A percentile compares a stretch with the other conserved stretches of the same genome.
phyloP scores from a whole-genome alignment of 441 rosid genomes.

The Croton setiger region DNA sequence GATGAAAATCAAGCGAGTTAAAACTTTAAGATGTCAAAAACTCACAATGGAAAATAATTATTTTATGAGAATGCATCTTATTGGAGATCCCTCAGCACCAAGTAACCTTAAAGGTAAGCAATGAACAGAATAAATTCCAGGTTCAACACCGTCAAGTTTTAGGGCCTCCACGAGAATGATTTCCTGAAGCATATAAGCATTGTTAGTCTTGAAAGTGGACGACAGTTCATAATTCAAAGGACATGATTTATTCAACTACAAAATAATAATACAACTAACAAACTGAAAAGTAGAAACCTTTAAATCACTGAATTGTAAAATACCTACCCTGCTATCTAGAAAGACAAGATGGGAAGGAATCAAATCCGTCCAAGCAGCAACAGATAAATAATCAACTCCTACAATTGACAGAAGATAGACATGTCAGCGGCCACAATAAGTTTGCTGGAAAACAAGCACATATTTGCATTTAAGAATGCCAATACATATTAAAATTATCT shows the following conservation, averaged over 20 bases:
- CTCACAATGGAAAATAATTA: conserved; percentile 23
- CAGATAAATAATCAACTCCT: conserved; percentile 58
- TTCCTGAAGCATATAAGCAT: conserved; percentile 38
- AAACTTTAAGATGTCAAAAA: not conserved
- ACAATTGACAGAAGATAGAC: conserved; percentile 3
- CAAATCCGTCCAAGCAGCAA: conserved; percentile 42
- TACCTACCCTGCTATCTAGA: conserved; percentile 39
- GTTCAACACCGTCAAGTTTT: conserved; percentile 52
- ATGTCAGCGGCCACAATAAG: not conserved
- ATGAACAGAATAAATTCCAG: conserved; percentile 53
- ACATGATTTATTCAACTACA: not conserved
- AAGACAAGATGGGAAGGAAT: conserved; percentile 43
- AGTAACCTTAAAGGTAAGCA: conserved; percentile 61
- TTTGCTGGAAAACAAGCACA: not conserved
- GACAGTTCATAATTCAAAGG: not conserved
- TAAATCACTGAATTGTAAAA: not conserved
- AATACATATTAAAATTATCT: not conserved
- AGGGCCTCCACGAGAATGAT: conserved; percentile 64
- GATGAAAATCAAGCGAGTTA: not conserved
- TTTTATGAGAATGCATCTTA: conserved; percentile 69
- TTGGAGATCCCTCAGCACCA: conserved; percentile 63
- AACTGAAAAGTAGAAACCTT: too few species aligned
- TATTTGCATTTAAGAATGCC: not conserved
- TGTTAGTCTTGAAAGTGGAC: not conserved
- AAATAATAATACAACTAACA: not conserved